Percentiles rank a stretch among this genome's conserved stretches.
Evolutionary conservation across 352 stramenopile species (phyloP).

Genomic region (Thraustochytrium sp.): DNA sequence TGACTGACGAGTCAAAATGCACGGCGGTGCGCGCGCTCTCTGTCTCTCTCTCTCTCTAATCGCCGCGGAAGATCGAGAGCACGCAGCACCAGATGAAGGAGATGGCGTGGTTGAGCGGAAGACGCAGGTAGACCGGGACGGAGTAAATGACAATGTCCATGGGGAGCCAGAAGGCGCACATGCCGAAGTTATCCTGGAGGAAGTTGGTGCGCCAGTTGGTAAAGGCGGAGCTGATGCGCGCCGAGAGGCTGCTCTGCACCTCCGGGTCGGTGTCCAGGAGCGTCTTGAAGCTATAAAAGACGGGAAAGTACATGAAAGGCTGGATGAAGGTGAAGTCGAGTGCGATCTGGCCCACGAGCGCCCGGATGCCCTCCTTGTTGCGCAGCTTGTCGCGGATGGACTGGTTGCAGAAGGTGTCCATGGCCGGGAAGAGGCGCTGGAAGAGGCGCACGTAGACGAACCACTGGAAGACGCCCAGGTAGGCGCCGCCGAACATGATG

Average conservation of each 20-base stretch:
- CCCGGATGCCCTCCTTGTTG: constrained; percentile 19
- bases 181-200: constrained; percentile 57
- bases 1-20: too few relatives aligned
- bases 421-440: constrained; percentile 57
- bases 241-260: neutral
- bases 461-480: constrained; percentile 66
- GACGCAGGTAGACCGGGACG: constrained; percentile 62
- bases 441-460: constrained; percentile 67
- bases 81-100: constrained; percentile 71
- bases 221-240: constrained; percentile 45
- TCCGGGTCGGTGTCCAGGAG: constrained; percentile 10
- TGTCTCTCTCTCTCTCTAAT: too few relatives aligned
- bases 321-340: constrained; percentile 34
- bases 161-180: constrained; percentile 57
- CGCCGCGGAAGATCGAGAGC: constrained; percentile 64
- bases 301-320: constrained; percentile 39
- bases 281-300: constrained; percentile 44
- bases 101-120: constrained; percentile 66
- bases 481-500: constrained; percentile 62
- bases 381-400: constrained; percentile 18
- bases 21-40: too few relatives aligned
- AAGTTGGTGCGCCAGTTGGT: constrained; percentile 56
- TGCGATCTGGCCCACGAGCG: constrained; percentile 29
- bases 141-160: constrained; percentile 63
- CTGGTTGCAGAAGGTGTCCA: constrained; percentile 55